Conservation (phyloP, 2,329 filamentous ascomycete species). For the Cyphellophora europaea region DNA sequence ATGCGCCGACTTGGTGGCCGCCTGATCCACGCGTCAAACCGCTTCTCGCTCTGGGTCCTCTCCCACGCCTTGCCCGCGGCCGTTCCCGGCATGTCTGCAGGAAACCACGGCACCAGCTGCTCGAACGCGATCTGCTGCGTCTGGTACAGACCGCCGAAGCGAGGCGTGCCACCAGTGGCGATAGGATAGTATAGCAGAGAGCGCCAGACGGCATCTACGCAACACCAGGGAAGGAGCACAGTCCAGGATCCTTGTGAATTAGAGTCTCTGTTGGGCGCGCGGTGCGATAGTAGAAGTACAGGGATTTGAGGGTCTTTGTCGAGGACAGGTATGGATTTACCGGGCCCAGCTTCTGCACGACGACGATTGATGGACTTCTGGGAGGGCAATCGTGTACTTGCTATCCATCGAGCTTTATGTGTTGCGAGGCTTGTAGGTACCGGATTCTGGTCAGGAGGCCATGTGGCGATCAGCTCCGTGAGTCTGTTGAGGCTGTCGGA, state of each 20-base stretch:
- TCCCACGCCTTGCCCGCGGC: slow-evolving; percentile 74
- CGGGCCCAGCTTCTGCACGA: slow-evolving; percentile 54
- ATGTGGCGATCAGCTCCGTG: slow-evolving; percentile 53
- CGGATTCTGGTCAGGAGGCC: slow-evolving; percentile 53
- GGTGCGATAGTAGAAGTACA: slow-evolving; percentile 57
- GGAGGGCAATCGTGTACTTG: slow-evolving; percentile 56
- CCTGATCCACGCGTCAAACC: slow-evolving; percentile 60
- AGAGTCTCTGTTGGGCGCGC: slow-evolving; percentile 32
- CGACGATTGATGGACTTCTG: slow-evolving; percentile 77
- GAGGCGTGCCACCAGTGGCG: slow-evolving; percentile 67
- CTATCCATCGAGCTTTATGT: slow-evolving; percentile 54
- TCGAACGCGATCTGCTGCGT: slow-evolving; percentile 75
- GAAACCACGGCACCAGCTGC: slow-evolving; percentile 69
- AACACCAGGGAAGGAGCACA: slow-evolving; percentile 81
- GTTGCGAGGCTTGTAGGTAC: slow-evolving; percentile 54
- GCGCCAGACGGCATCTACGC: slow-evolving; percentile 77
- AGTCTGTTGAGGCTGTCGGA: slow-evolving; percentile 29
- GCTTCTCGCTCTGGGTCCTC: slow-evolving; percentile 49
- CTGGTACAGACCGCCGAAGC: slow-evolving; percentile 75
- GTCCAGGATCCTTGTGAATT: slow-evolving; percentile 66
- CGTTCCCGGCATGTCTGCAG: slow-evolving; percentile 73
- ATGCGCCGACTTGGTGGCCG: slow-evolving; percentile 73
- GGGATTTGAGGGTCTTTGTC: slow-evolving; percentile 67
- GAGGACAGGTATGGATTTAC: slow-evolving; percentile 49
- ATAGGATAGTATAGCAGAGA: slow-evolving; percentile 73